Evolutionary conservation across 1,284 basidiomycete genomes (phyloP).

Genomic region (Rhodotorula glutinis): DNA sequence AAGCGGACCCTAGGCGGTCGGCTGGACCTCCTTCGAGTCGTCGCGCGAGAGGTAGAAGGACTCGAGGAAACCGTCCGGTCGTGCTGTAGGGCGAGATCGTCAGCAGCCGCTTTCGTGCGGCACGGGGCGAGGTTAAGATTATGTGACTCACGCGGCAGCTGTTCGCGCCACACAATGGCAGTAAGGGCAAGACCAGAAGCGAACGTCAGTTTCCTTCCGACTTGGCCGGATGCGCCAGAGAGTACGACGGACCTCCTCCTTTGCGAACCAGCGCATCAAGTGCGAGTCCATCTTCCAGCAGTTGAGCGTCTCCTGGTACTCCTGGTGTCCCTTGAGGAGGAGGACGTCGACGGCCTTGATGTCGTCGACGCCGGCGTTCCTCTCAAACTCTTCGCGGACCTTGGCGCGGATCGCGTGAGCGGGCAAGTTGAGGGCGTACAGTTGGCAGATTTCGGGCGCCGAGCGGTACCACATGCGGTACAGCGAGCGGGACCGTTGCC

Average conservation of each 20-base stretch:
- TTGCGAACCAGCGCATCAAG: slow-evolving; percentile 50
- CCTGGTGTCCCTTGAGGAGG: slow-evolving; percentile 78
- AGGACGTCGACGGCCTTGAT: slow-evolving; percentile 80
- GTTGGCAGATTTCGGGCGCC: slow-evolving; percentile 82
- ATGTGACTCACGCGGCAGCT: slow-evolving; percentile 15
- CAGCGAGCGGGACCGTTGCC: slow-evolving; percentile 67
- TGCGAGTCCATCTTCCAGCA: slow-evolving; percentile 44
- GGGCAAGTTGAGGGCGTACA: slow-evolving; percentile 81
- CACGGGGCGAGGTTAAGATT: no score
- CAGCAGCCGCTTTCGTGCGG: neutral
- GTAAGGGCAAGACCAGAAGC: no score
- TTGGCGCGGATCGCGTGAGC: slow-evolving; percentile 76
- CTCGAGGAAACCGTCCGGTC: slow-evolving; percentile 43
- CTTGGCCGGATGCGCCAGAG: no score
- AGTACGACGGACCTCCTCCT: slow-evolving; percentile 49
- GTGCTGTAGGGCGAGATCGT: slow-evolving; percentile 18
- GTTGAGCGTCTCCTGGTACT: slow-evolving; percentile 67
- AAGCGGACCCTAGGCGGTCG: slow-evolving; percentile 15
- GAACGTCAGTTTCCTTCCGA: no score
- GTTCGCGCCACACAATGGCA: neutral
- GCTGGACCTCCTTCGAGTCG: slow-evolving; percentile 34
- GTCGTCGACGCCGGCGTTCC: slow-evolving; percentile 78
- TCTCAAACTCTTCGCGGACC: slow-evolving; percentile 84
- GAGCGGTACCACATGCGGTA: slow-evolving; percentile 91
- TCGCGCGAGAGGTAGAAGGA: slow-evolving; percentile 39